A percentile compares a stretch with the other conserved stretches of the same genome.
Conservation (phyloP, 2,329 filamentous ascomycete species). For the Tolypocladium nubicola region DNA sequence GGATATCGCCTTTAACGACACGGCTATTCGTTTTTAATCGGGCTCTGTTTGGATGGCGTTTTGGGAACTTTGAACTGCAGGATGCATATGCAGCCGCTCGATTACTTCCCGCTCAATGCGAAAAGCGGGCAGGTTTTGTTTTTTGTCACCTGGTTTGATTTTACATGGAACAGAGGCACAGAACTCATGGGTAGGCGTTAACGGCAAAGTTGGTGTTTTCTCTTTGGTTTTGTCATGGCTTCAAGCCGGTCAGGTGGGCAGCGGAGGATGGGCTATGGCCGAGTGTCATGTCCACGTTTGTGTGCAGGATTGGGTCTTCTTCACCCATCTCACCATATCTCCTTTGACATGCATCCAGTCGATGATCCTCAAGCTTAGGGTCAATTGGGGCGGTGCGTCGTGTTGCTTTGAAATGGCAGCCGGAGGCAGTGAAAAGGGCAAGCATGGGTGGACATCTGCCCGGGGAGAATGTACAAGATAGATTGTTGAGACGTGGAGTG, state of each 20-base stretch:
- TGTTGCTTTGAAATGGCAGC: background rate
- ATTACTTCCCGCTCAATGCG: background rate
- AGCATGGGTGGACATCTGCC: background rate
- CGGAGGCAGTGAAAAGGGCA: background rate
- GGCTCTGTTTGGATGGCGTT: background rate
- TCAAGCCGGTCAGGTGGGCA: no score
- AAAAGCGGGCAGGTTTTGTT: background rate
- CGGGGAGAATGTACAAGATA: background rate
- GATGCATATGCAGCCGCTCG: background rate
- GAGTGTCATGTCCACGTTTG: background rate
- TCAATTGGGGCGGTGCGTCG: background rate
- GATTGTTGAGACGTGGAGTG: background rate
- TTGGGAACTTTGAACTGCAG: background rate
- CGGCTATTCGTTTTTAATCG: background rate
- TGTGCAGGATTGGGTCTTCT: background rate
- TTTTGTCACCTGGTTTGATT: background rate
- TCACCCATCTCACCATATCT: background rate
- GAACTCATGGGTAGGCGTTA: constrained; percentile 1
- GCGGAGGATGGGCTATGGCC: background rate
- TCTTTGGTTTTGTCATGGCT: background rate
- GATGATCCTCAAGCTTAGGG: background rate
- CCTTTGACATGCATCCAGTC: background rate
- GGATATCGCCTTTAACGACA: background rate
- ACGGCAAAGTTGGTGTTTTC: background rate
- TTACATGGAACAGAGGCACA: background rate